Percentiles rank a stretch among this genome's conserved stretches.
Evolutionary conservation across 2,329 filamentous ascomycete species (phyloP).

Genomic region (Venturia asperata): DNA sequence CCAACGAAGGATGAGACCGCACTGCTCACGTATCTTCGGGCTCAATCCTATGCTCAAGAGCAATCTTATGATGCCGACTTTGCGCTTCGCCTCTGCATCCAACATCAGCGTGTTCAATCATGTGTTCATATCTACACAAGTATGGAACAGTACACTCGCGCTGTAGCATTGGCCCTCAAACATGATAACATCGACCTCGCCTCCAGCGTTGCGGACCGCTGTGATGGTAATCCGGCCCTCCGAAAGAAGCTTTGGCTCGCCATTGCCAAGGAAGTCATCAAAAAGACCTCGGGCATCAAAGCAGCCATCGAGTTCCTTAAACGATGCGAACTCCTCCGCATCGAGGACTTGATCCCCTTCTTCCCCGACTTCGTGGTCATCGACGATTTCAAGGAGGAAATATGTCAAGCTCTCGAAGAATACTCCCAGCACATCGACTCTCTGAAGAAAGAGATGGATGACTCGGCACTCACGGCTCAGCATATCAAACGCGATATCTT

Average conservation of each 20-base stretch:
- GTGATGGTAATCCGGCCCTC: constrained; percentile 63
- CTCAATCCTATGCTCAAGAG: constrained; percentile 66
- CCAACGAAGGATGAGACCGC: constrained; percentile 75
- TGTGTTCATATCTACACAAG: constrained; percentile 96
- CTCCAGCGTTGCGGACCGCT: constrained; percentile 77
- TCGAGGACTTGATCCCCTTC: constrained; percentile 95
- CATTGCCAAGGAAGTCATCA: constrained; percentile 90
- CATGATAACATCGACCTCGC: constrained; percentile 87
- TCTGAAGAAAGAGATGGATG: constrained; percentile 91
- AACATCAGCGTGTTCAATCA: constrained; percentile 84
- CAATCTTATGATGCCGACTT: constrained; percentile 92
- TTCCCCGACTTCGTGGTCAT: constrained; percentile 99
- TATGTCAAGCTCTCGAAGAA: constrained; percentile 85
- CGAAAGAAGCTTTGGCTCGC: constrained; percentile 94
- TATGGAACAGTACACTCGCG: constrained; percentile 91
- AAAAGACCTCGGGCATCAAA: constrained; percentile 75
- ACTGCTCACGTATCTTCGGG: constrained; percentile 80
- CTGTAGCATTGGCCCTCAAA: constrained; percentile 84
- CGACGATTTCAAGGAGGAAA: constrained; percentile 98
- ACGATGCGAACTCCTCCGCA: constrained; percentile 82
- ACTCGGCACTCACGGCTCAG: constrained; percentile 76
- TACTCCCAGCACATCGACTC: constrained; percentile 87
- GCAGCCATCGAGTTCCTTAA: constrained; percentile 85
- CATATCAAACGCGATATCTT: constrained; percentile 89
- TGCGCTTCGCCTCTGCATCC: constrained; percentile 88